Percentiles rank a stretch among this genome's conserved stretches.
Conservation (phyloP, 768 basidiomycete genomes). For the Scleroderma bovista region DNA sequence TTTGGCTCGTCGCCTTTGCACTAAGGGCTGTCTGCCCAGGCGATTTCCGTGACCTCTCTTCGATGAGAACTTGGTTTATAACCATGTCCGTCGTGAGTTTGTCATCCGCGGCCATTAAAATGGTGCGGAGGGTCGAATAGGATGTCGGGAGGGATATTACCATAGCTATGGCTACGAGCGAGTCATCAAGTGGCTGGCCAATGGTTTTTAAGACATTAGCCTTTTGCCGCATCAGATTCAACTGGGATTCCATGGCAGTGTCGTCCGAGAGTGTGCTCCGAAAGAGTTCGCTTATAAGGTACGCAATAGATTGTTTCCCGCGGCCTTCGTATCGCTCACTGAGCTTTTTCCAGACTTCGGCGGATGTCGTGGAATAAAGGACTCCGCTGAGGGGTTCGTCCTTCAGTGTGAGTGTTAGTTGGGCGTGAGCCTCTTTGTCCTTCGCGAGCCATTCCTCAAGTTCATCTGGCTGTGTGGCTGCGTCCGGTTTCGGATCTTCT, state of each 20-base stretch:
- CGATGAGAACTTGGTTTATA: no score
- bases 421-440: constrained; percentile 11
- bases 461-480: neutral
- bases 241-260: neutral
- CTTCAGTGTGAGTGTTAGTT: constrained; percentile 16
- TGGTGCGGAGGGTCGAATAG: constrained; percentile 14
- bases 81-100: no score
- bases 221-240: constrained; percentile 3
- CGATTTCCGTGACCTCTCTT: no score
- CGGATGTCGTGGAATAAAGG: neutral
- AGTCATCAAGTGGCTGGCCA: constrained; percentile 12
- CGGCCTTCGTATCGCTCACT: neutral
- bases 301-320: neutral
- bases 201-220: constrained; percentile 10
- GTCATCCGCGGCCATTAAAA: constrained; percentile 11
- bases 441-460: neutral
- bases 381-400: constrained; percentile 16
- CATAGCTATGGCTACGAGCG: constrained; percentile 16
- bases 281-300: neutral
- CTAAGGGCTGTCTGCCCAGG: no score
- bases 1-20: no score
- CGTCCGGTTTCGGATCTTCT: neutral
- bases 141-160: constrained; percentile 17
- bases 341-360: neutral
- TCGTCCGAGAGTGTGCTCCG: neutral